phyloP scores from a whole-genome alignment of 2,329 filamentous ascomycete species.

The Kalaharituber pfeilii region DNA sequence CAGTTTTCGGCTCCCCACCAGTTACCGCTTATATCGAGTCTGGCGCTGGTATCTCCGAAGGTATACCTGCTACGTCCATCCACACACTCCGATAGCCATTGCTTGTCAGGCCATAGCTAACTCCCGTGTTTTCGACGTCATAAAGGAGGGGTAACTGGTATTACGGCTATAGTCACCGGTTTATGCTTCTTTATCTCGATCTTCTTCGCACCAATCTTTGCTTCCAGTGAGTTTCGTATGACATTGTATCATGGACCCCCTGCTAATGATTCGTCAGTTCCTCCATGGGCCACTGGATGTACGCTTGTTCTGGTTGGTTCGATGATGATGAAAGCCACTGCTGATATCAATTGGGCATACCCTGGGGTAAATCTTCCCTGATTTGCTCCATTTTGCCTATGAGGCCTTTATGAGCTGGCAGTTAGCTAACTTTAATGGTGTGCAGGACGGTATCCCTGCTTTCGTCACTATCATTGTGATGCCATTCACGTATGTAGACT shows the following conservation, averaged over 20 bases:
- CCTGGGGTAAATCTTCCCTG: constrained; percentile 27
- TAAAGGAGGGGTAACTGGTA: constrained; percentile 48
- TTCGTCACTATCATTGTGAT: constrained; percentile 72
- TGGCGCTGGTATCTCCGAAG: constrained; percentile 78
- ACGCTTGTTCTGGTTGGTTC: constrained; percentile 77
- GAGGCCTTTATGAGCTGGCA: neutral
- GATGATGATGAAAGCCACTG: constrained; percentile 63
- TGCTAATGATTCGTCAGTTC: constrained; percentile 30
- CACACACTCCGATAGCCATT: too few relatives aligned
- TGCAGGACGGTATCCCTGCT: constrained; percentile 54
- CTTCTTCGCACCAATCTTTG: constrained; percentile 82
- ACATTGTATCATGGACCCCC: neutral
- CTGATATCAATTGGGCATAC: constrained; percentile 79
- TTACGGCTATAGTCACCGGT: constrained; percentile 65
- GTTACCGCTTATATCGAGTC: constrained; percentile 79
- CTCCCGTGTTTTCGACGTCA: neutral
- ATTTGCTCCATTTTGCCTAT: neutral
- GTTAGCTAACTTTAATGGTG: neutral
- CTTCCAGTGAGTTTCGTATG: constrained; percentile 37
- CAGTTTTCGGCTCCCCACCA: constrained; percentile 58
- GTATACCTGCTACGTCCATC: too few relatives aligned
- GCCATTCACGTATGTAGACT: constrained; percentile 47
- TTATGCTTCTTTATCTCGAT: constrained; percentile 73
- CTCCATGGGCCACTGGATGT: constrained; percentile 74
- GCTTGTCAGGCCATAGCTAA: neutral